phyloP scores from a whole-genome alignment of 805 yeast species.

The Cyberlindnera japonica region DNA sequence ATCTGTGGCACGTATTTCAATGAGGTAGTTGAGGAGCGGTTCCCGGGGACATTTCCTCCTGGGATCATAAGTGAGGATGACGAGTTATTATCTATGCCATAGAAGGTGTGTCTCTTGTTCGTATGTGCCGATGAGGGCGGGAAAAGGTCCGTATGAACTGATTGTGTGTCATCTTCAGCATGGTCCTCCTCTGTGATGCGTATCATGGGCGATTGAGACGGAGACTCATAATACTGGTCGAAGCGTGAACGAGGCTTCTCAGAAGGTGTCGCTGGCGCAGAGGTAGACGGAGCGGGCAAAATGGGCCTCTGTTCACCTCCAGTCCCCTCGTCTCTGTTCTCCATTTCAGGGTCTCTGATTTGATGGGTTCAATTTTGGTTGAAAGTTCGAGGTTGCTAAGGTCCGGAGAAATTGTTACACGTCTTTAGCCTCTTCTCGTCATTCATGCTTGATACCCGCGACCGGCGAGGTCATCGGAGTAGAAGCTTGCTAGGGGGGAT shows the following conservation, averaged over 20 bases:
- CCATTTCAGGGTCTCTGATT: background rate
- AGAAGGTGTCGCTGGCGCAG: conserved; percentile 19
- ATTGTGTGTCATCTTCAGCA: conserved; percentile 1
- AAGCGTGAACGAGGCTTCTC: conserved; percentile 21
- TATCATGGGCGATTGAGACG: conserved; percentile 28
- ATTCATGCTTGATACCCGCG: too few relatives aligned
- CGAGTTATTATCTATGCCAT: conserved; percentile 20
- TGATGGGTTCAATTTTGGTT: too few relatives aligned
- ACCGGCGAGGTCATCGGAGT: too few relatives aligned
- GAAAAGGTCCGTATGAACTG: conserved; percentile 17
- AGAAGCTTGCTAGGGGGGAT: too few relatives aligned
- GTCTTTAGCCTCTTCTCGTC: too few relatives aligned
- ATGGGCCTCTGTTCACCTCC: background rate
- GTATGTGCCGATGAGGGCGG: conserved; percentile 18
- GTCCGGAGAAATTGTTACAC: too few relatives aligned
- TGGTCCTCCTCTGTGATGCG: conserved; percentile 25
- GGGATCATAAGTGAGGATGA: conserved; percentile 23
- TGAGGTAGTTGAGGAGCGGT: conserved; percentile 24
- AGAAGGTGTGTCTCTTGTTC: conserved; percentile 17
- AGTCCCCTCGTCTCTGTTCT: background rate
- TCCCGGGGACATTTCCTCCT: conserved; percentile 29
- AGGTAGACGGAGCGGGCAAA: background rate
- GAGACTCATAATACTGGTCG: conserved; percentile 22
- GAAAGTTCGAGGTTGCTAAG: too few relatives aligned
- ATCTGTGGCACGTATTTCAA: conserved; percentile 27